Conservation (phyloP, 441 rosid genomes). For the Corymbia calophylla region DNA sequence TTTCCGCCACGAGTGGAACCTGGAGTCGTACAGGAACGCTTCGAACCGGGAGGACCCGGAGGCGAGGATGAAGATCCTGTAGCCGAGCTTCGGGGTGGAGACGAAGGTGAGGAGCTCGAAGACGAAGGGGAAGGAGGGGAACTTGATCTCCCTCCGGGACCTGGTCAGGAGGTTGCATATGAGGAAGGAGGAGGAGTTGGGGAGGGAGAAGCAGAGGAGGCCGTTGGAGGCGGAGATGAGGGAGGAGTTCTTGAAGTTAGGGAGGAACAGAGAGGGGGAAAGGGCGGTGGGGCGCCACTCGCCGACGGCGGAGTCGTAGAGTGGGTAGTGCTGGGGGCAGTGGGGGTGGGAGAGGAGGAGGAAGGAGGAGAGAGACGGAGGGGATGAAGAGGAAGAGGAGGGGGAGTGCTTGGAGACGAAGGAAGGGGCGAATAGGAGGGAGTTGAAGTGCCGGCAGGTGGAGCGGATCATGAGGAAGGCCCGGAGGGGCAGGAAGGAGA, state of each 20-base stretch:
- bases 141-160: slow-evolving; percentile 44
- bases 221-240: slow-evolving; percentile 63
- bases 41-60: slow-evolving; percentile 23
- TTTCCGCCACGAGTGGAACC: slow-evolving; percentile 33
- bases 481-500: slow-evolving; percentile 56
- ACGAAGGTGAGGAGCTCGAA: slow-evolving; percentile 57
- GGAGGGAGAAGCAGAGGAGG: slow-evolving; percentile 56
- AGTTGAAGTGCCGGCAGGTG: slow-evolving; percentile 51
- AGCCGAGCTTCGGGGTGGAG: slow-evolving; percentile 30
- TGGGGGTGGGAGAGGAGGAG: slow-evolving; percentile 81
- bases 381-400: slow-evolving; percentile 68
- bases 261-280: slow-evolving; percentile 26
- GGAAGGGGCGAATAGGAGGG: slow-evolving; percentile 44
- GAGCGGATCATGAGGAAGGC: slow-evolving; percentile 46
- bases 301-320: slow-evolving; percentile 45
- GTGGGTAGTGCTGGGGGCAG: slow-evolving; percentile 34
- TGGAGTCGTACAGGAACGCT: slow-evolving; percentile 55
- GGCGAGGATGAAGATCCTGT: slow-evolving; percentile 48
- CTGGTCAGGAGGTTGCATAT: slow-evolving; percentile 58
- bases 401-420: slow-evolving; percentile 52
- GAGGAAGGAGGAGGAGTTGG: slow-evolving; percentile 37
- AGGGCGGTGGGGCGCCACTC: slow-evolving; percentile 47
- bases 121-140: slow-evolving; percentile 54
- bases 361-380: slow-evolving; percentile 48
- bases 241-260: slow-evolving; percentile 16